phyloP scores from a whole-genome alignment of 306 rosid species.

The Prunus armeniaca region DNA sequence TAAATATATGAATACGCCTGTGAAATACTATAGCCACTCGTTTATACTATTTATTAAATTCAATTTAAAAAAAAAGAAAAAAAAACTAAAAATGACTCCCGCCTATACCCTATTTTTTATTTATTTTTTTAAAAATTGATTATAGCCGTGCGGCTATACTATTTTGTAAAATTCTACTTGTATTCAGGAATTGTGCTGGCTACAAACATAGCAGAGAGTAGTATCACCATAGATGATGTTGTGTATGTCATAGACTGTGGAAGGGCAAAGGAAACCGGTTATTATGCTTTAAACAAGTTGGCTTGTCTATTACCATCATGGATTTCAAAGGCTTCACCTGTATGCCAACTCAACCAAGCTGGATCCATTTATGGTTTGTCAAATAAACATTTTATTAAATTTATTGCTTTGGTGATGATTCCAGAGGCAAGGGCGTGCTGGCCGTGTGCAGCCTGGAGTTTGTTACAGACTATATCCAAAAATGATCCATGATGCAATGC shows the following conservation, averaged over 20 bases:
- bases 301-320: constrained; percentile 93
- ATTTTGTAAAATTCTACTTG: too few relatives aligned
- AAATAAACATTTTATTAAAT: not conserved
- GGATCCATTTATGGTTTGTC: not conserved
- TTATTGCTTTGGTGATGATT: constrained; percentile 28
- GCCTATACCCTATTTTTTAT: too few relatives aligned
- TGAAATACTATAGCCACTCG: too few relatives aligned
- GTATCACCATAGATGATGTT: constrained; percentile 67
- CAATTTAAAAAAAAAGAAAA: too few relatives aligned
- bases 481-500: constrained; percentile 83
- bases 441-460: constrained; percentile 95
- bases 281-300: constrained; percentile 92
- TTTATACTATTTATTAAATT: too few relatives aligned
- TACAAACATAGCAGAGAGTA: constrained; percentile 97
- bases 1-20: too few relatives aligned
- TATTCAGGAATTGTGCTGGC: constrained; percentile 94
- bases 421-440: constrained; percentile 99
- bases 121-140: too few relatives aligned
- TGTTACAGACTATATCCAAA: constrained; percentile 87
- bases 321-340: constrained; percentile 87
- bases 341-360: not conserved
- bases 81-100: too few relatives aligned
- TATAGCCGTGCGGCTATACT: too few relatives aligned
- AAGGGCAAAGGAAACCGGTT: constrained; percentile 97
- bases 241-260: constrained; percentile 64